Conservation (phyloP, 1,284 basidiomycete species). For the Waitea zeae region DNA sequence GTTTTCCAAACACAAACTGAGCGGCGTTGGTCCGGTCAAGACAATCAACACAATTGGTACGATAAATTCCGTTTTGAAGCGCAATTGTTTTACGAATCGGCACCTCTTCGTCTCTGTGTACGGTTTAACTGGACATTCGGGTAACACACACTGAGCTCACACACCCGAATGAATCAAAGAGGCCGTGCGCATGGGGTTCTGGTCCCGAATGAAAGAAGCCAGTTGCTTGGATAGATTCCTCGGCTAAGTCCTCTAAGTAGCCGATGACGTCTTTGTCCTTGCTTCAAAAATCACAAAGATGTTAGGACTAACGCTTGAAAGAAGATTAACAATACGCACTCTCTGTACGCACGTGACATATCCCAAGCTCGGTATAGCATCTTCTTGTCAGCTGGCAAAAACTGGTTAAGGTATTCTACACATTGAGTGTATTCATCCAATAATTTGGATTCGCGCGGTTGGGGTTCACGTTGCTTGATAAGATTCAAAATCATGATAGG, state of each 20-base stretch:
- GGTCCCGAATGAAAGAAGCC: conserved; percentile 87
- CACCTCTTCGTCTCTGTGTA: conserved; percentile 33
- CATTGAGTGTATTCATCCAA: conserved; percentile 88
- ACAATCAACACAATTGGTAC: conserved; percentile 93
- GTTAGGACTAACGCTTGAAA: not conserved
- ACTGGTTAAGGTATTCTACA: conserved; percentile 89
- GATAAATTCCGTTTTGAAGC: conserved; percentile 82
- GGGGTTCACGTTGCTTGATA: conserved; percentile 72
- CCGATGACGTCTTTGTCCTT: conserved; percentile 94
- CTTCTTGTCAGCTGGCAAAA: conserved; percentile 72
- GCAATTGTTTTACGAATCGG: conserved; percentile 54
- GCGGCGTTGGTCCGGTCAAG: conserved; percentile 95
- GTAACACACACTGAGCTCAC: not conserved
- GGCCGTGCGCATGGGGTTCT: conserved; percentile 55
- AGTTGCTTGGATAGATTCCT: conserved; percentile 84
- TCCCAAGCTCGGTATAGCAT: conserved; percentile 95
- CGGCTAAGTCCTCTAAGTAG: conserved; percentile 88
- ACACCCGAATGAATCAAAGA: no score
- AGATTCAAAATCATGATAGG: conserved; percentile 93
- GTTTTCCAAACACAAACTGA: conserved; percentile 95
- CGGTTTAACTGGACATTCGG: conserved; percentile 8
- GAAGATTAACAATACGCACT: conserved; percentile 23
- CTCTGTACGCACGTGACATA: conserved; percentile 85
- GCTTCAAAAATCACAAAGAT: conserved; percentile 20
- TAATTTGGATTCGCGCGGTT: conserved; percentile 87